phyloP scores from a whole-genome alignment of 306 rosid genomes.

The Lithocarpus polystachyus region DNA sequence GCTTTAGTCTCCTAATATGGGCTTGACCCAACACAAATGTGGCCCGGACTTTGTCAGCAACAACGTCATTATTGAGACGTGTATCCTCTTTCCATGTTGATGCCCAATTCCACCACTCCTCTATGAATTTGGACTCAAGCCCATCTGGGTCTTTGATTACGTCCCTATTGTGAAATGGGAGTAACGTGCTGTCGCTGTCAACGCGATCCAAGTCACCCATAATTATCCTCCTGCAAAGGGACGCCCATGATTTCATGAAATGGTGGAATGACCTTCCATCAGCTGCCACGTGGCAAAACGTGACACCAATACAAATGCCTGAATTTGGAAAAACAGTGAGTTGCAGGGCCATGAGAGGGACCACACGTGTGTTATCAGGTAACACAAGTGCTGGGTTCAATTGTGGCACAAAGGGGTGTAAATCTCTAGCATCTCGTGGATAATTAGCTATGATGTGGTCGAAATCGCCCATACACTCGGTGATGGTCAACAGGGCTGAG shows the following conservation, averaged over 20 bases:
- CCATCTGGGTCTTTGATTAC: constrained; percentile 24
- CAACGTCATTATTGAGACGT: not conserved
- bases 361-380: not conserved
- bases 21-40: constrained; percentile 3
- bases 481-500: constrained; percentile 18
- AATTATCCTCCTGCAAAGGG: constrained; percentile 8
- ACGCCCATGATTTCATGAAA: constrained; percentile 38
- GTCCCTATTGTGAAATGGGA: constrained; percentile 24
- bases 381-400: not conserved
- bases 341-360: constrained; percentile 28
- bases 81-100: not conserved
- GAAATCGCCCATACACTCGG: constrained; percentile 13
- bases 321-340: constrained; percentile 17
- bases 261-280: constrained; percentile 26
- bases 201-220: constrained; percentile 2
- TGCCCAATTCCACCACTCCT: not conserved
- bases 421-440: constrained; percentile 10
- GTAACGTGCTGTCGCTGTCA: not conserved
- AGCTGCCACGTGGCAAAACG: constrained; percentile 16
- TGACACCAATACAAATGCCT: constrained; percentile 17
- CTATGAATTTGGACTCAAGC: not conserved
- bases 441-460: constrained; percentile 9
- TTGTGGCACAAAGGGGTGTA: constrained; percentile 16
- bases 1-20: constrained; percentile 21
- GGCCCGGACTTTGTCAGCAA: constrained; percentile 7